Percentiles rank a stretch among this genome's conserved stretches.
These are phyloP conservation scores for Tulasnella sp. DNA, from an alignment of 768 basidiomycete species.

Conservation along the genomic window DNA sequence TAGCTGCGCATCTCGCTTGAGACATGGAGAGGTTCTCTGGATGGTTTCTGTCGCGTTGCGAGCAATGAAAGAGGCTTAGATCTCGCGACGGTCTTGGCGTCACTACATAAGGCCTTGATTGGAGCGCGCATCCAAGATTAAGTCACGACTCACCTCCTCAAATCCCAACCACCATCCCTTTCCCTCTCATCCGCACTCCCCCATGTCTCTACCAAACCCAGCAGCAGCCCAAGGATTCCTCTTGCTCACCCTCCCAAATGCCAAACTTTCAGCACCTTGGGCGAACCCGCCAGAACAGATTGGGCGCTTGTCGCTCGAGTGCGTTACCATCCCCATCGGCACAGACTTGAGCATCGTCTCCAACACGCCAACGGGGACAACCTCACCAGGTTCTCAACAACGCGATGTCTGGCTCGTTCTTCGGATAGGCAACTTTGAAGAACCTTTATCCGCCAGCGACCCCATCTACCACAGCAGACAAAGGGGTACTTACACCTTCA, in stretches of 20 bases:
- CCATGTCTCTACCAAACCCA: slow-evolving; percentile 1
- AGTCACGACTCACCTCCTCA: neutral
- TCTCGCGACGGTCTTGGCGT: neutral
- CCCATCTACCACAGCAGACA: slow-evolving; percentile 43
- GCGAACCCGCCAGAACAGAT: slow-evolving; percentile 33
- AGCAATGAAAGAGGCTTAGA: neutral
- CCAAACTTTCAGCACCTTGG: slow-evolving; percentile 41
- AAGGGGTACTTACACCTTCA: slow-evolving; percentile 47
- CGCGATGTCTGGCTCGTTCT: slow-evolving; percentile 66
- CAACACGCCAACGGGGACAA: slow-evolving; percentile 32
- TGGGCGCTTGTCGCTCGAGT: slow-evolving; percentile 55
- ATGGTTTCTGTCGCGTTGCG: neutral
- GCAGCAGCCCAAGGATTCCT: slow-evolving; percentile 43
- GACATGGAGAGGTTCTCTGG: neutral
- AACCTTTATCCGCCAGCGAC: slow-evolving; percentile 56
- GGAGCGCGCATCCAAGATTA: neutral
- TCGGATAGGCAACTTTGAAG: slow-evolving; percentile 52
- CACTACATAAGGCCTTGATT: neutral
- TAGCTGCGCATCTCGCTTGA: neutral
- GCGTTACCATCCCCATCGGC: slow-evolving; percentile 48
- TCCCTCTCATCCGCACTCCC: neutral
- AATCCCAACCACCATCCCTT: neutral
- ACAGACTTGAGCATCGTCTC: slow-evolving; percentile 32
- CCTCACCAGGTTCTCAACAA: slow-evolving; percentile 37
- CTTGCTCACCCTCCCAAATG: slow-evolving; percentile 51